Conservation (phyloP, 140 eudicot genomes). For the Senecio squalidus region DNA sequence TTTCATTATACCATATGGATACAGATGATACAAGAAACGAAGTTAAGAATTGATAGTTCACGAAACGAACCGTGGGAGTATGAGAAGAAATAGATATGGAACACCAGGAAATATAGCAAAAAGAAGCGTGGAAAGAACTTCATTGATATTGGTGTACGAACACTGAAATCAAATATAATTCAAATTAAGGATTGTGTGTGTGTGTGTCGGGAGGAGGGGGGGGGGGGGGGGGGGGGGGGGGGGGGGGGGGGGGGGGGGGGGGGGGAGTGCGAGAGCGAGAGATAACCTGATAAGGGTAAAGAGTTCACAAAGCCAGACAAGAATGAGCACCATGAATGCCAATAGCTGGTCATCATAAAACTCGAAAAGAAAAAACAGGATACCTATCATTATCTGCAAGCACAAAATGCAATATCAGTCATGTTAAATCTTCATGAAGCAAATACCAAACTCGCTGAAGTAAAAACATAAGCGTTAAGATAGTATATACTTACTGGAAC, state of each 20-base stretch:
- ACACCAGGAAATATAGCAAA: slow-evolving; percentile 87
- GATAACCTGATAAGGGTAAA: slow-evolving; percentile 93
- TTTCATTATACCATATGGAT: background rate
- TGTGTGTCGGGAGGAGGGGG: too few relatives aligned
- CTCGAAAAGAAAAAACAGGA: slow-evolving; percentile 91
- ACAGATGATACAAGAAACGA: background rate
- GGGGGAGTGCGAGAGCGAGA: slow-evolving; percentile 23
- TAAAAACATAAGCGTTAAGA: background rate
- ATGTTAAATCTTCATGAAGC: slow-evolving; percentile 6
- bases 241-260: too few relatives aligned
- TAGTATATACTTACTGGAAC: slow-evolving; percentile 69
- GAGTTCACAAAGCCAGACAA: slow-evolving; percentile 98
- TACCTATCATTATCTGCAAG: slow-evolving; percentile 98
- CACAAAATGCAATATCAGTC: background rate
- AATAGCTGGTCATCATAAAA: slow-evolving; percentile 95
- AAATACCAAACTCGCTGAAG: background rate
- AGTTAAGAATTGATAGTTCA: slow-evolving; percentile 1
- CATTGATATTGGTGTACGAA: slow-evolving; percentile 99
- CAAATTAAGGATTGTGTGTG: background rate
- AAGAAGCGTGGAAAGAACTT: slow-evolving; percentile 99
- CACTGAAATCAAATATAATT: slow-evolving; percentile 55
- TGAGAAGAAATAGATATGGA: slow-evolving; percentile 95
- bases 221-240: too few relatives aligned
- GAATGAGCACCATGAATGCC: slow-evolving; percentile 98
- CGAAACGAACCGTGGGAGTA: slow-evolving; percentile 74